A percentile compares a stretch with the other conserved stretches of the same genome.
phyloP scores from a whole-genome alignment of 2,329 filamentous ascomycete genomes.

The Claviceps capensis region DNA sequence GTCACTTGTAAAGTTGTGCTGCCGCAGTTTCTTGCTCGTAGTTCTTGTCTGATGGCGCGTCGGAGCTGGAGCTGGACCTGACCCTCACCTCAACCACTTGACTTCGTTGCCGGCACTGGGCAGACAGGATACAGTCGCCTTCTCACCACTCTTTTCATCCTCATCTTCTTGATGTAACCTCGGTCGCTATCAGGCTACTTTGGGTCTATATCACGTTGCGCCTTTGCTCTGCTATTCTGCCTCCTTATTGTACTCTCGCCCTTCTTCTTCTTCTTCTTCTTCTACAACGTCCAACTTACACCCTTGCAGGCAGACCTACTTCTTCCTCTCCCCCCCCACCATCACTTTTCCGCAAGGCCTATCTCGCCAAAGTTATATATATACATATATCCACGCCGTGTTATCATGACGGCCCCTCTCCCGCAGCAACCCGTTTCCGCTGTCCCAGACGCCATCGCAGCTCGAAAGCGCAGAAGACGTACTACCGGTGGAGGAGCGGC shows the following conservation, averaged over 20 bases:
- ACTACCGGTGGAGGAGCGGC: slow-evolving; percentile 78
- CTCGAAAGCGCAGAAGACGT: slow-evolving; percentile 68
- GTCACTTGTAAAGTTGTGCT: no score
- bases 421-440: slow-evolving; percentile 28
- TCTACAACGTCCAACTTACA: neutral
- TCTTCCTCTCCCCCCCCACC: neutral
- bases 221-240: neutral
- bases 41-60: slow-evolving; percentile 3
- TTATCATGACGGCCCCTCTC: slow-evolving; percentile 35
- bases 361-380: no score
- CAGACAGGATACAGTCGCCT: slow-evolving; percentile 10
- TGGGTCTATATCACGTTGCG: neutral
- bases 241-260: neutral
- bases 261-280: neutral
- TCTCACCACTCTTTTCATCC: slow-evolving; percentile 8
- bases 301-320: neutral
- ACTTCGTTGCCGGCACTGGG: slow-evolving; percentile 1
- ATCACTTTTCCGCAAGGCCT: no score
- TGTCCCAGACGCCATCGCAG: slow-evolving; percentile 36
- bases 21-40: neutral
- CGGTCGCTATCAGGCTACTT: neutral
- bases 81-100: neutral
- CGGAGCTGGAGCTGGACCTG: neutral
- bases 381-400: neutral
- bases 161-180: slow-evolving; percentile 4